A percentile compares a stretch with the other conserved stretches of the same genome.
phyloP scores from a whole-genome alignment of 2,329 filamentous ascomycete species.

The Alternaria solani region DNA sequence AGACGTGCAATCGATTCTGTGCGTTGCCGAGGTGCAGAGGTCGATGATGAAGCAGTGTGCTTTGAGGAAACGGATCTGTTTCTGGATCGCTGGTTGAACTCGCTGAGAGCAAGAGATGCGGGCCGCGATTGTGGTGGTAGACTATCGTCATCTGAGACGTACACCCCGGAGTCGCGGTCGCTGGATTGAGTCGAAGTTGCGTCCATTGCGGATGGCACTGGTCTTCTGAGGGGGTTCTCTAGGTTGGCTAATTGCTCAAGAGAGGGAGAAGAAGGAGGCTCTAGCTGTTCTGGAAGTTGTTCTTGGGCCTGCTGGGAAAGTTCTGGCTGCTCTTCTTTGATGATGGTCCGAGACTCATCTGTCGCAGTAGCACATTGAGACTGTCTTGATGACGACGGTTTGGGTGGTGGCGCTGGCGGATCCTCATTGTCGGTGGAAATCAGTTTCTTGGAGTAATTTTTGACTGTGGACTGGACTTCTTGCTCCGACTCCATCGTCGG shows the following conservation, averaged over 20 bases:
- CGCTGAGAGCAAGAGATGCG: constrained; percentile 20
- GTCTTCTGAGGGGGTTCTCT: not conserved
- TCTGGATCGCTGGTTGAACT: constrained; percentile 16
- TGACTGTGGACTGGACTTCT: not conserved
- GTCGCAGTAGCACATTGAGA: not conserved
- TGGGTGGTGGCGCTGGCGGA: not conserved
- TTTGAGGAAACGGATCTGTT: constrained; percentile 22
- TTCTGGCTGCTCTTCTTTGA: not conserved
- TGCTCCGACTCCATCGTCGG: not conserved
- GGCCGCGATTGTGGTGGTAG: constrained; percentile 14
- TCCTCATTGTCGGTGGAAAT: not conserved
- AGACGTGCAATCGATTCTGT: constrained; percentile 25
- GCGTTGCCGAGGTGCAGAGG: constrained; percentile 20
- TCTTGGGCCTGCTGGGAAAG: not conserved
- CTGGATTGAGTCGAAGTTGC: not conserved
- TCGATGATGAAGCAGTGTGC: constrained; percentile 8
- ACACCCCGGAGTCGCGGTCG: constrained; percentile 38
- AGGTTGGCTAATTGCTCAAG: not conserved
- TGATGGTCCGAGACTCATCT: too few relatives aligned
- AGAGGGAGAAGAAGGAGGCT: not conserved
- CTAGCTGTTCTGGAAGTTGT: not conserved
- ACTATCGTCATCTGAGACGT: constrained; percentile 30
- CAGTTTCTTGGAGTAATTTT: not conserved
- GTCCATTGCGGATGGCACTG: not conserved
- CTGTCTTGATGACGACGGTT: not conserved